These are phyloP conservation scores for Ogataea minuta DNA, from an alignment of 805 yeast genomes.

Conservation along the genomic window DNA sequence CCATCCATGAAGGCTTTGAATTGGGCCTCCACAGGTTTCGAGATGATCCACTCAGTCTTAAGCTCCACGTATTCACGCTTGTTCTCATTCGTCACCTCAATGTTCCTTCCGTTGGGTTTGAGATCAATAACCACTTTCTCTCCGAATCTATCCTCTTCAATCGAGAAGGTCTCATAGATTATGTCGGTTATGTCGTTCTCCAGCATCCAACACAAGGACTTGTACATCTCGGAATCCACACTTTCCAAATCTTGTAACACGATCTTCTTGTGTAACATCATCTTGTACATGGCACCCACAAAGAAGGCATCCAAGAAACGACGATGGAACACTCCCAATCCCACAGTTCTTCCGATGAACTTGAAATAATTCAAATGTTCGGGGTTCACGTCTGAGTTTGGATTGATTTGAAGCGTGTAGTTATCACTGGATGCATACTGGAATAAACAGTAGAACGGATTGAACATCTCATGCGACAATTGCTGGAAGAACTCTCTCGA, in stretches of 20 bases:
- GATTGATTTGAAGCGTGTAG: conserved; percentile 95
- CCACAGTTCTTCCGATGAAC: conserved; percentile 97
- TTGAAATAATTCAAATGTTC: conserved; percentile 98
- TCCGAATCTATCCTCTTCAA: conserved; percentile 90
- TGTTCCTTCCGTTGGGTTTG: conserved; percentile 82
- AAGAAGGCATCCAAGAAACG: conserved; percentile 97
- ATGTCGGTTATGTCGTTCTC: conserved; percentile 91
- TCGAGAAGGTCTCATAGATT: conserved; percentile 82
- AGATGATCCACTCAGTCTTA: conserved; percentile 94
- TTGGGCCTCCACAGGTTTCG: conserved; percentile 90
- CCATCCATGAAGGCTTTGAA: conserved; percentile 96
- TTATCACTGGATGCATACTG: conserved; percentile 98
- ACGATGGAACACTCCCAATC: conserved; percentile 97
- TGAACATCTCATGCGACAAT: conserved; percentile 97
- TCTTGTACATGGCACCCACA: conserved; percentile 96
- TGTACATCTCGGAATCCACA: conserved; percentile 95
- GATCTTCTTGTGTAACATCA: conserved; percentile 94
- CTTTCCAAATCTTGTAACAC: conserved; percentile 97
- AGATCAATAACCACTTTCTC: conserved; percentile 85
- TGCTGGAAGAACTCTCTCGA: conserved; percentile 96
- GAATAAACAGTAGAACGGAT: conserved; percentile 95
- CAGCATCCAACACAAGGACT: conserved; percentile 91
- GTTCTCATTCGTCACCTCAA: conserved; percentile 92
- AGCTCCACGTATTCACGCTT: conserved; percentile 94
- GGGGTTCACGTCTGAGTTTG: conserved; percentile 94